These are phyloP conservation scores for Sugiyamaella neomexicana DNA, from an alignment of 1,139 yeast species.

Conservation along the genomic window DNA sequence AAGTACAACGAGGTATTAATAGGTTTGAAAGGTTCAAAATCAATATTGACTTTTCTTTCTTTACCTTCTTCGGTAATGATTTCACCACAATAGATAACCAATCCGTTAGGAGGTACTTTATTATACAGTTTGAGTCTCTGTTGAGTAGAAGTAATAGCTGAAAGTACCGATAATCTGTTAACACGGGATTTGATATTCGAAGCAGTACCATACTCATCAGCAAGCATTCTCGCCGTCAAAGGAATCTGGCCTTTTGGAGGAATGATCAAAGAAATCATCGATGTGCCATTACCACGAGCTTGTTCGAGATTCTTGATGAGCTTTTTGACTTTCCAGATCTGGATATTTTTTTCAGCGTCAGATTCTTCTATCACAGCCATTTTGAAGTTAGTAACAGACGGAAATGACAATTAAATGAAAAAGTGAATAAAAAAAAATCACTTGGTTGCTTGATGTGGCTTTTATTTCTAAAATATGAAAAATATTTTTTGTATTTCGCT, in stretches of 20 bases:
- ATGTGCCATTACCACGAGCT: constrained; percentile 98
- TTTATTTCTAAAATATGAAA: too few relatives aligned
- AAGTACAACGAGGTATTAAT: constrained; percentile 92
- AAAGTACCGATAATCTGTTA: constrained; percentile 87
- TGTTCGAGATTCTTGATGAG: constrained; percentile 66
- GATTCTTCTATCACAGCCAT: constrained; percentile 34
- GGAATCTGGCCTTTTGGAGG: constrained; percentile 94
- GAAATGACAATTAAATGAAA: neutral
- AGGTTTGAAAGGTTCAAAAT: constrained; percentile 97
- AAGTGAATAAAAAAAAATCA: too few relatives aligned
- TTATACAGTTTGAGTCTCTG: constrained; percentile 90
- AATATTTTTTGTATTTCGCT: too few relatives aligned
- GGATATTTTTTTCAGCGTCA: constrained; percentile 94
- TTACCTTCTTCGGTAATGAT: constrained; percentile 96
- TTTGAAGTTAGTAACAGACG: constrained; percentile 13
- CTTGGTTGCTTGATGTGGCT: too few relatives aligned
- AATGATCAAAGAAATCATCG: constrained; percentile 94
- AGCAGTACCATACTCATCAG: constrained; percentile 99
- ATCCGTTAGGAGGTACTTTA: constrained; percentile 88
- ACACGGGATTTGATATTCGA: constrained; percentile 97
- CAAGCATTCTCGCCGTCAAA: constrained; percentile 82
- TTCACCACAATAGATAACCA: constrained; percentile 97
- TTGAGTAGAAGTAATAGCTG: constrained; percentile 97
- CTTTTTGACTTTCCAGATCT: constrained; percentile 98
- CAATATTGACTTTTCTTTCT: constrained; percentile 91